Evolutionary conservation across 805 yeast species (phyloP), one percentile per base, ranked within the genome.

Genomic region (Saturnispora halmiae): DNA sequence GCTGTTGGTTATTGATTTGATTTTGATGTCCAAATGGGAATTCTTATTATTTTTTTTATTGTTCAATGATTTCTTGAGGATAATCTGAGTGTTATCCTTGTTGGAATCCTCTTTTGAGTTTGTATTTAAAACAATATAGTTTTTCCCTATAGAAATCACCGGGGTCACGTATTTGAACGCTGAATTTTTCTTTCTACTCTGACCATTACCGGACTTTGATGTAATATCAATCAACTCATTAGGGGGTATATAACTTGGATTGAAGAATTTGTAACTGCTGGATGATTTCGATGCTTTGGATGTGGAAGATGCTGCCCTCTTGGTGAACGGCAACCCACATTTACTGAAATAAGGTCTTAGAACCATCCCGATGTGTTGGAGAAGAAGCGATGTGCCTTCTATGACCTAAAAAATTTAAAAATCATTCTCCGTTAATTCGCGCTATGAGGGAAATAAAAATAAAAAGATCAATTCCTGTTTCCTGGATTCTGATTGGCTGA

Each of bases 171-270:
- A 45, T 24, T 51, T 49, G 38, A 50, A 47, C 14, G 34, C 20
- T 15, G 43, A 35, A 31, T 46, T 40, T 31, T 46, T 46, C 30
- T 52, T 51, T 9, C 54, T 49, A 18, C 40, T 44, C 18, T 48
- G 41, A 20, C 43, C 40, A 6, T 51, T 43, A 7, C 37, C 27
- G 20, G 39, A 24, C 8, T 53, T 51, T 31, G 47, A 49, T 4
- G 59, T 47, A 5, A 58, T 51, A 16, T 59, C 61, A 4, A 49
- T 41, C 14, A 62, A 27, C 15, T 58, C 63, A 24, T 51, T 51
- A 25, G 59, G 58, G 10, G 51, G 47, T 14, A 51, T 45, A 44
- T 62, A 62, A 7, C 61, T 56, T 4, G 67, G 67, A 18, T 56
- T 53, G 50, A 62, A 62, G 46, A 62, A 33, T 10, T 42, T 36